These are phyloP conservation scores for Naegleria fowleri DNA, from an alignment of 208 protist genomes.

Conservation along the genomic window DNA sequence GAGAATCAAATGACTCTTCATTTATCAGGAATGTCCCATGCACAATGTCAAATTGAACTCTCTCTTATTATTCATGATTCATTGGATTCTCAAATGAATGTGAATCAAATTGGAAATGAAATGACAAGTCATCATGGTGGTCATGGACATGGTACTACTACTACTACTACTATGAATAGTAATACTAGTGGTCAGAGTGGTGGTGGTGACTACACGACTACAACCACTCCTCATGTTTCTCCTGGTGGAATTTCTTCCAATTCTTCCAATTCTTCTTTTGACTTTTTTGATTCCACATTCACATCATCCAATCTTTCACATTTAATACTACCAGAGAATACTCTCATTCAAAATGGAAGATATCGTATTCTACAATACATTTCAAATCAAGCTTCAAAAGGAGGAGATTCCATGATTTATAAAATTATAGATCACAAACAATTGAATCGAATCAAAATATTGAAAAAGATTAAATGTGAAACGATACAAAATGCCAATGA, in stretches of 20 bases:
- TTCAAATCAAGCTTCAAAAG: neutral
- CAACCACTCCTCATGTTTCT: too few species aligned
- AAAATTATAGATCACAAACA: neutral
- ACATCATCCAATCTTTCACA: neutral
- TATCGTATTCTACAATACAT: neutral
- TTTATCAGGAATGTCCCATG: neutral
- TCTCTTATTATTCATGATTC: neutral
- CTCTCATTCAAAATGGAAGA: neutral
- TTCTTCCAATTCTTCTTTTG: neutral
- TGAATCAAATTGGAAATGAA: neutral
- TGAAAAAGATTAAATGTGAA: constrained; percentile 16
- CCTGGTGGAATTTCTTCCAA: neutral
- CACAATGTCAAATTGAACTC: neutral
- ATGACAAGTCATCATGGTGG: too few species aligned
- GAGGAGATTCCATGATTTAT: neutral
- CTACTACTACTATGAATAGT: too few species aligned
- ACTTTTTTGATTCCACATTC: neutral
- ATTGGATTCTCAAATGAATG: neutral
- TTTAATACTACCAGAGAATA: neutral
- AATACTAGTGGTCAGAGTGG: too few species aligned
- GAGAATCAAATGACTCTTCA: neutral
- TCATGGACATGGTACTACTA: too few species aligned
- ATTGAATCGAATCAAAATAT: neutral
- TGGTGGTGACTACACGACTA: too few species aligned
- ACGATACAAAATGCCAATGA: neutral